Base-by-base conservation (phyloP, 169 alveolate genomes). In the Plasmodium coatneyi region DNA sequence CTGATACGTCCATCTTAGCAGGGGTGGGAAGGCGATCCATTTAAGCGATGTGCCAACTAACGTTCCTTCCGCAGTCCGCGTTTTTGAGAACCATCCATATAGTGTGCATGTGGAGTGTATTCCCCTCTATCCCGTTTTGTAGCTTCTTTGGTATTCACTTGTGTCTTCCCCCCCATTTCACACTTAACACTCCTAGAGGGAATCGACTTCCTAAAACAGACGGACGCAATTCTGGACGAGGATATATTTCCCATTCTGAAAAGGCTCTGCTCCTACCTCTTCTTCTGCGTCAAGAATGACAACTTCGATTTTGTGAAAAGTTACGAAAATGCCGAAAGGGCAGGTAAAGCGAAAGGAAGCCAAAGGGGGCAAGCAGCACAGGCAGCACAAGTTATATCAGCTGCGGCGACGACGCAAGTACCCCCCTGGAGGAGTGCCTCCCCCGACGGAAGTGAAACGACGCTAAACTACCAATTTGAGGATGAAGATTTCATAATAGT, bases 141-240 rank as follows among this genome's bases (percentile, higher is more conserved):
- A 49, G 2, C 60, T 6, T 12, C 1, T 16, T 49, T 49, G 22
- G 22, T 28, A 82, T 19, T 25, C 71, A 56, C 30, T 10, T 30
- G 10, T 34, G 56, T 12, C 28, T 56, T 28, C 25, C 52, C 46
- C 25, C 16, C 46, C 10, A 5, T 39, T 19, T 5, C 2, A 0
- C 72, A 19, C 22, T 22, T 56, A 16, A 60, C 25, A 60, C 14
- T 71, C 54, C 54, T 39, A 86, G 93, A 46, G 70, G 93, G 83
- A 3, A 41, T 86, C 28, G 86, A 86, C 41, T 86, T 86, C 71
- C 82, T 86, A n/a, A 86, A 70, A n/a, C 86, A 86, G 41, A 70
- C 93, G 32, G 97, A 96, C 82, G 97, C 97, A 16, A 96, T 96
- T 36, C 87, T 96, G 93, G 97, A 96, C 74, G 97, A 95, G 16